Evolutionary conservation across 371 early-diverging fungal species (phyloP), one percentile per base, ranked within the genome.

Genomic region (Mucor ambiguus): DNA sequence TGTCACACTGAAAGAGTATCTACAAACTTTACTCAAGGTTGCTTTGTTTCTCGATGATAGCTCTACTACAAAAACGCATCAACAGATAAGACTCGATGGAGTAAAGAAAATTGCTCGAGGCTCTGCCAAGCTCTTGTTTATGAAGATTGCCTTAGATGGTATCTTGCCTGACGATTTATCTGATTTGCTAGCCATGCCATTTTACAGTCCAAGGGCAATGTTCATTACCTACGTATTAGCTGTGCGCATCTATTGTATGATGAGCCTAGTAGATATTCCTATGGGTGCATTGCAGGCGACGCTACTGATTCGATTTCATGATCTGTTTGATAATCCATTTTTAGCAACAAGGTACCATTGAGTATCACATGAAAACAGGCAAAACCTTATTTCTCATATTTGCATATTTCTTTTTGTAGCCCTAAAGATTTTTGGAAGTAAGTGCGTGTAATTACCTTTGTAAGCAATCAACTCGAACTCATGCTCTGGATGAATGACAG

Each of bases 341-440:
- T 35, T 63, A 46, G 46, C 70, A 10, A 57, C 22, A 18, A 69
- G 70, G 70, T 69, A 55, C n/a, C 33, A 57, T 32, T 20, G 6
- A 30, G 6, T 58, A 30, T 35, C 20, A 24, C 20, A 37, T 58
- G 6, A 26, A 43, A 26, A 11, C 8, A 1, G 22, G 7, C 30
- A 2, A 28, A 29, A 24, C 10, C 2, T 29, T 59, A 26, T 60
- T 4, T 33, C 9, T 35, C 20, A 8, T 3, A 35, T 58, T 20
- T 58, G 6, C 46, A 26, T 28, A 5, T 52, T 20, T 24, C 3
- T 4, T 52, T 52, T 0, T 44, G 2, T 46, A 69, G 70, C 29
- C 70, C 70, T 5, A 64, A 65, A 37, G 70, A 69, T 49, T 69
- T 69, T 41, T 69, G 70, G 70, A 69, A 61, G 70, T 69, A 65